phyloP scores from a whole-genome alignment of 2,329 filamentous ascomycete species.

The Penicillium decumbens region DNA sequence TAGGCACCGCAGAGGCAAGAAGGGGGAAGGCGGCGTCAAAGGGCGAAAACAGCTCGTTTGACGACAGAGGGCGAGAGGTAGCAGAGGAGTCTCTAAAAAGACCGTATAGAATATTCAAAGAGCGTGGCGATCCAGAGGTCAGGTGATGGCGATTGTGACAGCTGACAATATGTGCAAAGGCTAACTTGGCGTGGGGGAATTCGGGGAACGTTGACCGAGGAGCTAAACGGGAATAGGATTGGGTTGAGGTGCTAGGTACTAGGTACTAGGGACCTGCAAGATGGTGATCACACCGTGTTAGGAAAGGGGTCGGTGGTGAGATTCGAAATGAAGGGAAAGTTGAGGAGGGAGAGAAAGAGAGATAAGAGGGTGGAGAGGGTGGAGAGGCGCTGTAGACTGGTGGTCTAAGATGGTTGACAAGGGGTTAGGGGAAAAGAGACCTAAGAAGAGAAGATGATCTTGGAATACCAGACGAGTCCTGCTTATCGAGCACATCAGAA shows the following conservation, averaged over 20 bases:
- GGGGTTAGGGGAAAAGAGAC: background rate
- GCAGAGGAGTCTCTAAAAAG: background rate
- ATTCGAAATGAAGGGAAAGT: background rate
- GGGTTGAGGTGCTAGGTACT: constrained; percentile 10
- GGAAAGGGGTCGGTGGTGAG: constrained; percentile 7
- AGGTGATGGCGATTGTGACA: constrained; percentile 24
- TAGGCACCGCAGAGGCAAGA: background rate
- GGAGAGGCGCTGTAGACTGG: constrained; percentile 4
- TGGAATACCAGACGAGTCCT: constrained; percentile 2
- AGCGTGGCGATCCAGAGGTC: constrained; percentile 21
- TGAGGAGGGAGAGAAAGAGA: constrained; percentile 3
- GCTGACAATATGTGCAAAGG: constrained; percentile 17
- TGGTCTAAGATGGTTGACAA: constrained; percentile 1
- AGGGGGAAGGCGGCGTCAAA: background rate
- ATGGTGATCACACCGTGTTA: constrained; percentile 16
- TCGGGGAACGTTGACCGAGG: constrained; percentile 1
- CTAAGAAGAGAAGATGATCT: constrained; percentile 1
- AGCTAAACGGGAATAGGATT: constrained; percentile 11
- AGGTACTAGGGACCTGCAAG: constrained; percentile 17
- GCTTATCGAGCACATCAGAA: constrained; percentile 10
- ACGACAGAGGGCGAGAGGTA: background rate
- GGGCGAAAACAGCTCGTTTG: background rate
- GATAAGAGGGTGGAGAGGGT: constrained; percentile 1
- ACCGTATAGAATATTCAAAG: constrained; percentile 8
- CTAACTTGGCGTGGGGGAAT: constrained; percentile 14